Evolutionary conservation across 108 stramenopile genomes (phyloP), one percentile per base, ranked within the genome.

Genomic region (Schizochytrium sp.): DNA sequence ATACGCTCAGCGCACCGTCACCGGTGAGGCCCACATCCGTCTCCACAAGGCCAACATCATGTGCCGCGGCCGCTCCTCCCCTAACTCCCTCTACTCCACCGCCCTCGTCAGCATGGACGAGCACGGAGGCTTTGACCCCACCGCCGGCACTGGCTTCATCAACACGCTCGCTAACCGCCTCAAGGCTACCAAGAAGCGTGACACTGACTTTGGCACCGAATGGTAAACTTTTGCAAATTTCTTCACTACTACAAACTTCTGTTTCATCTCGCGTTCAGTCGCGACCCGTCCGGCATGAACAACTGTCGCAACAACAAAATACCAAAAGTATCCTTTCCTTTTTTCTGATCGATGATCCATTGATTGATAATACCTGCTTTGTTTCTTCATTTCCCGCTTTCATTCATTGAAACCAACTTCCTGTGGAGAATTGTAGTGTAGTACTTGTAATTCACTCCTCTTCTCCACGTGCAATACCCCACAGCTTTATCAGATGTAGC

Each of bases 41-140:
- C 94, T 98, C 60, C 97, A 96, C 96, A 97, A 99, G 97, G 99
- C 98, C 17, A 98, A 98, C 94, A 89, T 95, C 61, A 98, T 93
- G 61, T 91, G 96, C 73, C 72, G 92, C 60, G 98, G 98, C 90
- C 95, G 99, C 58, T 91, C 93, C 19, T 93, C 92, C 57, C 95
- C 97, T 72, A 96, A 95, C 91, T 94, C 95, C 56, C 92, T 99
- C 89, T 99, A 99, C 96, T 96, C 96, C 92, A 96, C 97, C 72
- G 97, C 98, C 91, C 92, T 99, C 90, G 98, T 97, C 2, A 96
- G 96, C 88, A 99, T 99, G 99, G 99, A 99, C 90, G 96, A 96
- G 91, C 98, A 98, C 90, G 97, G 96, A 28, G 99, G 98, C 46
- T 99, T 98, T 95, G 97, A 98, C 92, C 99, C 99, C 45, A 95